These are phyloP conservation scores for Epichloe typhina DNA, from an alignment of 2,329 filamentous ascomycete genomes.

Conservation along the genomic window DNA sequence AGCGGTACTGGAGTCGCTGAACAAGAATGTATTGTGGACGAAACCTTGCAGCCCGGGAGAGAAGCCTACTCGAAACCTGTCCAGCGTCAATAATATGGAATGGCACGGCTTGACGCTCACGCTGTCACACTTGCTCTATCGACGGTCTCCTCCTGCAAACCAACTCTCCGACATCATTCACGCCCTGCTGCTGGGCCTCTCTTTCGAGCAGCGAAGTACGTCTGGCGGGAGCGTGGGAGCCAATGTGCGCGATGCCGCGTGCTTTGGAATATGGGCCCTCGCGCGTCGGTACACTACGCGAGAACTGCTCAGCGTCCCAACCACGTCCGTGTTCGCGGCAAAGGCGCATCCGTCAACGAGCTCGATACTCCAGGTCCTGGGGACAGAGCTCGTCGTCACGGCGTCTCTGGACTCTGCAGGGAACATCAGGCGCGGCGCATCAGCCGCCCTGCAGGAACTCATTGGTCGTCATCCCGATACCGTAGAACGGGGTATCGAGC, in stretches of 20 bases:
- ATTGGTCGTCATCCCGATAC: slow-evolving; percentile 86
- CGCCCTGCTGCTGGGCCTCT: slow-evolving; percentile 63
- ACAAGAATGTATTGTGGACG: slow-evolving; percentile 42
- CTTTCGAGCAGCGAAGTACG: slow-evolving; percentile 77
- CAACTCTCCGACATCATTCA: slow-evolving; percentile 64
- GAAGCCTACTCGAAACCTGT: slow-evolving; percentile 43
- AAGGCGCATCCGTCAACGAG: slow-evolving; percentile 21
- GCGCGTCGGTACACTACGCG: slow-evolving; percentile 72
- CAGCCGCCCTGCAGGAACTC: slow-evolving; percentile 85
- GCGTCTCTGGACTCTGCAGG: slow-evolving; percentile 81
- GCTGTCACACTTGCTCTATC: slow-evolving; percentile 73
- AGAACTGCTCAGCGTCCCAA: slow-evolving; percentile 56
- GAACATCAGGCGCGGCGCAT: slow-evolving; percentile 85
- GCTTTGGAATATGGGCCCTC: slow-evolving; percentile 90
- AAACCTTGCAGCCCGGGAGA: slow-evolving; percentile 23
- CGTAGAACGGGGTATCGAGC: slow-evolving; percentile 64
- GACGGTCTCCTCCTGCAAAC: slow-evolving; percentile 59
- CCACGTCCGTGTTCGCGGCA: slow-evolving; percentile 29
- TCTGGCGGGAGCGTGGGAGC: slow-evolving; percentile 77
- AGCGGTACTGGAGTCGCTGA: slow-evolving; percentile 62
- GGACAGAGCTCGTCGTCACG: slow-evolving; percentile 65
- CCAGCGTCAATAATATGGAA: slow-evolving; percentile 63
- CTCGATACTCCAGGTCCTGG: slow-evolving; percentile 62
- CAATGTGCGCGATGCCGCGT: slow-evolving; percentile 88
- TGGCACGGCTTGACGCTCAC: slow-evolving; percentile 93